Base-by-base conservation (phyloP, 305 asterid species). In the Fraxinus nigra region DNA sequence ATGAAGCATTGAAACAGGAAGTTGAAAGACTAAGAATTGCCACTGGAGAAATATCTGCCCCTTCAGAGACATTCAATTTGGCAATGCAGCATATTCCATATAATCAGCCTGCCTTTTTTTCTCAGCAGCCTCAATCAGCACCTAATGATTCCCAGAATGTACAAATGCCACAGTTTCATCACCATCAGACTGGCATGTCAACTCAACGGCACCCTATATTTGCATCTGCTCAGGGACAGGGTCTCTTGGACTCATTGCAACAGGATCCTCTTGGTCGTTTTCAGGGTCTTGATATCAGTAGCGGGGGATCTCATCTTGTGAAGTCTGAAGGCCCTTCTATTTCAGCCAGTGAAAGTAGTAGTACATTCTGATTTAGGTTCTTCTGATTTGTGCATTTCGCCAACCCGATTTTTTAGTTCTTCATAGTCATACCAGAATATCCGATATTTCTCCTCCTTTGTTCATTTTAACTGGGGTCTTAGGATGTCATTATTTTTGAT, bases 1-100 rank as follows among this genome's bases (percentile, higher is more conserved):
- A 94, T 22, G 97, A 94, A 86, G 97, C 98, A 79, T 84, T 94
- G 92, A 93, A 91, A 88, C 95, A 92, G 78, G 98, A 94, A 89
- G 97, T 94, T 14, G 98, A 94, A 67, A 91, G 98, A 81, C 92
- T 93, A 37, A 91, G 93, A 86, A 87, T 93, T 46, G 97, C 98
- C 26, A 93, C 98, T 0, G 98, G 98, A 82, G 97, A 94, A 82
- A 85, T 90, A 16, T 82, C 95, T 20, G 82, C 89, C 78, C 26
- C 85, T 30, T 82, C 95, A 24, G 98, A 94, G 16, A 82, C 90
- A 9, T 93, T 87, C 89, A 86, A 70, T 80, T 56, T 91, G 81
- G 87, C 92, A 69, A 90, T 93, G 96, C 95, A 92, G 80, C 94
- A 92, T 76, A 83, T 90, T 84, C 88, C 95, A 34, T 88, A 81